Evolutionary conservation across 306 rosid genomes (phyloP), one percentile per base, ranked within the genome.

Genomic region (Vigna angularis): DNA sequence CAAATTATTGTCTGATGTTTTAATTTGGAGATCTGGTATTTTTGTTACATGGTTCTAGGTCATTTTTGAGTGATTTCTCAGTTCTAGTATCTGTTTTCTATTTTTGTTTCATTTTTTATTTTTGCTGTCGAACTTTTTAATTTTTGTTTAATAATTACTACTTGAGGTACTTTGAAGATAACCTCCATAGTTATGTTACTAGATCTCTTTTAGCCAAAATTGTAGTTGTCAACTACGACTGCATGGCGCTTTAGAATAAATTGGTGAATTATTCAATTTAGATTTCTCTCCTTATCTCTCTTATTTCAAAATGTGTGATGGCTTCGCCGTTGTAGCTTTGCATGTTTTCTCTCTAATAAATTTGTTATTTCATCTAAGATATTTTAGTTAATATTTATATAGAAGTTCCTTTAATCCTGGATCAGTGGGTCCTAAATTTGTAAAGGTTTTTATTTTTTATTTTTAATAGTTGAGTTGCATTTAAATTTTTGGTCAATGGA

Each of bases 21-120:
- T 67, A 57, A 5, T 28, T 73, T 78, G 55, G 82, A 79, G 88
- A 87, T 87, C 90, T 82, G 66, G 70, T 55, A 49, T 76, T 76
- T 68, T 72, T 22, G 15, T 55, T 76, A 7, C 65, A 38, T 48
- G 67, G 26, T 55, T 28, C 40, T 64, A 30, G 66, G 50, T 26
- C 17, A 47, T 72, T 28, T 66, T 72, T 26, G 24, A 53, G 72
- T 66, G 34, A 13, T 56, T 53, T 66, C 56, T 9, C 1, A 16
- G 66, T 56, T 73, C 13, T 66, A 9, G n/a, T 70, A 24, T 24
- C 0, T 0, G 26, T 24, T 24, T 24, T 24, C 26, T 24, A 24
- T 24, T 24, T 24, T 1, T 24, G 2, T 24, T 24, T 24, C 0
- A 24, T 63, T n/a, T 74, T 6, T 40, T n/a, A 45, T 49, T 61